Evolutionary conservation across 371 early-diverging fungal species (phyloP), one percentile per base, ranked within the genome.

Genomic region (Apophysomyces ossiformis): DNA sequence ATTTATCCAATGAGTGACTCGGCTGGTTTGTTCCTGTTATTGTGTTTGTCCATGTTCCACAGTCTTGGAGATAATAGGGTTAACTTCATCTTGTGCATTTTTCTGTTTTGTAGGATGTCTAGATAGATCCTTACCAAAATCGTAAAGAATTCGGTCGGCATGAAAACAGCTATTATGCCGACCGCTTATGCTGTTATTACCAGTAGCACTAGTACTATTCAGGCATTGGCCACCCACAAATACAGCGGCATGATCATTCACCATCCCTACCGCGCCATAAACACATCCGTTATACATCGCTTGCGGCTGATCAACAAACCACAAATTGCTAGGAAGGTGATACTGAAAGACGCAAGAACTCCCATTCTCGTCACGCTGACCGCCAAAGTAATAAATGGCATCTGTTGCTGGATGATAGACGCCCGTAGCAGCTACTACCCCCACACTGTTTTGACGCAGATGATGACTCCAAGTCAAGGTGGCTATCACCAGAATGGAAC

Each of bases 391-490:
- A 46, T 61, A 61, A 46, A 61, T 32, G 9, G 61, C 18, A 21
- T 61, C 61, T 1, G 61, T 61, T 35, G 18, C 37, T 5, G n/a
- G n/a, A 41, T 61, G 43, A 18, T 61, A 61, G 6, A 61, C 41
- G 1, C 61, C 61, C 13, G 61, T 61, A 5, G 61, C 43, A 4
- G 61, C 37, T 41, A 61, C 43, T 6, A 43, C 26, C 13, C 61
- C 61, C 18, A 61, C 46, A 43, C 45, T 44, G 35, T 61, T 61
- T 18, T 61, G 61, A 15, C 61, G 61, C 13, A 61, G 61, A 46
- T 61, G 6, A n/a, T 36, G 18, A 18, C 9, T 44, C 61, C 61
- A 61, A n/a, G 61, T 61, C 12, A 26, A 38, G n/a, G 61, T 61
- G 6, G 43, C 61, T 61, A 13, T 21, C 26, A 50, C 2, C 21